Evolutionary conservation across 805 yeast genomes (phyloP), one percentile per base, ranked within the genome.

Genomic region (Saccharomycopsis oosterbeekiorum): DNA sequence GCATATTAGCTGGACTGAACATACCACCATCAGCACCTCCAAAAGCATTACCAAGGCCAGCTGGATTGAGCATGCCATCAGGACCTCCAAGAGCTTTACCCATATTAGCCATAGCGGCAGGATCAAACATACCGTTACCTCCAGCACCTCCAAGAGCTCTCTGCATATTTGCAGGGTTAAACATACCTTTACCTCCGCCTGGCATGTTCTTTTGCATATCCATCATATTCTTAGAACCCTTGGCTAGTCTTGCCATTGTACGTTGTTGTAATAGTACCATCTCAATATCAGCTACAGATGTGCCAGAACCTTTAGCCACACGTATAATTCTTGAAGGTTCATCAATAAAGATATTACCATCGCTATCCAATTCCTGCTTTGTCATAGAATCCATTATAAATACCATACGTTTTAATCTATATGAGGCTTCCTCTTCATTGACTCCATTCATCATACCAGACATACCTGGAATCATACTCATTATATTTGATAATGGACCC

Each of bases 311-410:
- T 66, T 89, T 80, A 0, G 98, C 98, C 4, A 93, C 93, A 68
- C 99, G 80, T 4, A 91, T 82, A 58, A 93, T 83, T 72, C 99
- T 82, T 55, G 85, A 79, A 5, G 98, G 98, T 73, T 92, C 84
- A 59, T 85, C 84, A 43, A 81, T 78, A 72, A 93, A 90, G 21
- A 88, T 74, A 63, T 83, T 77, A 1, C 98, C 98, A 72, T 93
- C 98, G 65, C 89, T 82, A 68, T 90, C 96, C 64, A 93, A 80
- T 75, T 93, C 99, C 69, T 86, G 78, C 66, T 85, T 85, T 1
- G 97, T 93, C 99, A 93, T 93, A 1, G 97, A 90, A 72, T 93
- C 99, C 88, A 93, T 82, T 36, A 93, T 85, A 69, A 82, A 92
- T 55, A 93, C 85, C 96, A 93, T 90, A 65, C 86, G 80, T 71